Evolutionary conservation across 805 yeast species (phyloP), one percentile per base, ranked within the genome.

Genomic region (Maudiozyma bulderi): DNA sequence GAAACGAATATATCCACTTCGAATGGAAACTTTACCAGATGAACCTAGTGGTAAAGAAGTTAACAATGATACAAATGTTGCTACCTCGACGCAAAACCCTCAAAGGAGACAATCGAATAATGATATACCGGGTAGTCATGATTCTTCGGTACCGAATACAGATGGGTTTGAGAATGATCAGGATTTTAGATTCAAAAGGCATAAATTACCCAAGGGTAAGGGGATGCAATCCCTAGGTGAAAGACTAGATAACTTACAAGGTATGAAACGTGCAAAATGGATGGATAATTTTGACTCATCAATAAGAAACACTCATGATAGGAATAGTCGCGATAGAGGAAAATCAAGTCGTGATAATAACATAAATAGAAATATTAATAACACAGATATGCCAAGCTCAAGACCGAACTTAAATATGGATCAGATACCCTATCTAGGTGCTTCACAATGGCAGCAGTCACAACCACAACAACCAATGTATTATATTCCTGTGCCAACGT

Each of bases 261-360:
- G 58, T 48, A 51, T 57, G 10, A 54, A 53, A 39, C 55, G 53
- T 39, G 65, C 69, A 8, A 59, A 59, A 48, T 52, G 66, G 57
- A 54, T 65, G 31, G 67, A 63, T 31, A 62, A 62, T 49, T 65
- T 65, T 45, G 65, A 64, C 45, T 64, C 68, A 0, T 62, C 66
- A 3, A 46, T 52, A 39, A 52, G 56, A 35, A 35, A 35, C 14
- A 35, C 38, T n/a, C 8, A 40, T 31, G n/a, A 26, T 14, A 26
- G 11, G 15, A 38, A 13, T 20, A 14, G 29, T 15, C 13, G 13
- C 5, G 13, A 8, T 32, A 14, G 26, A 38, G 40, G 40, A 8
- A 38, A 14, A 38, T 28, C 8, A 8, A 30, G 15, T n/a, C 20
- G 30, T 28, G 33, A 13, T 28, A 15, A 40, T 13, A 9, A 35